Evolutionary conservation across 176 grass and related monocot species (phyloP), one percentile per base, ranked within the genome.

Genomic region (Dactylis glomerata): DNA sequence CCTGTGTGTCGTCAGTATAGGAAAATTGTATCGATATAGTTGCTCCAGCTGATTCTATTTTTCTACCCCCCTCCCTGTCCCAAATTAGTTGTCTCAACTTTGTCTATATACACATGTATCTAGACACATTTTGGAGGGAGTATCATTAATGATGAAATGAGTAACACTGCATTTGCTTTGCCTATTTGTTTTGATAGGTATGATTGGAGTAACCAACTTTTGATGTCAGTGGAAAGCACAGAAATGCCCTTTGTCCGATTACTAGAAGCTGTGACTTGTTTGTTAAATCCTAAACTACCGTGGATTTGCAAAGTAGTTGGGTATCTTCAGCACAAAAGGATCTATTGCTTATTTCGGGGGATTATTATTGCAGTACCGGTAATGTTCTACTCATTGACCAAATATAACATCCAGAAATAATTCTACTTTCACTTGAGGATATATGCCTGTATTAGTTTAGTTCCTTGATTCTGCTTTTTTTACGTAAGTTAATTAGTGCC

Each of bases 281-380:
- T 99, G 87, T 85, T 93, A 92, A 93, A 87, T 92, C 86, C 87
- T 76, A 86, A 83, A 46, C 84, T 95, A 77, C 93, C 91, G 27
- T 99, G 96, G 96, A 87, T 58, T 71, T 94, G 89, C 65, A 81
- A 83, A 45, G 81, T 92, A 81, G 86, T 89, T 65, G 89, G 44
- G 24, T 92, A 85, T 89, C 91, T 99, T 63, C 90, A 91, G 59
- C 55, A 65, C 44, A 90, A 86, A 84, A 95, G 91, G 68, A 85
- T 96, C 33, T 89, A 95, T 86, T 86, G 61, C 80, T 87, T 96
- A 83, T 92, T 99, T 75, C 89, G 91, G 14, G 90, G 83, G 34
- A 94, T 99, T 71, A 82, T 99, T 78, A 70, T 91, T 59, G 70
- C 85, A 55, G 78, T 83, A 23, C 79, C 92, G 56, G 96, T 99